Evolutionary conservation across 2,329 filamentous ascomycete species (phyloP).

Genomic region (Ophiostoma novo-ulmi): DNA sequence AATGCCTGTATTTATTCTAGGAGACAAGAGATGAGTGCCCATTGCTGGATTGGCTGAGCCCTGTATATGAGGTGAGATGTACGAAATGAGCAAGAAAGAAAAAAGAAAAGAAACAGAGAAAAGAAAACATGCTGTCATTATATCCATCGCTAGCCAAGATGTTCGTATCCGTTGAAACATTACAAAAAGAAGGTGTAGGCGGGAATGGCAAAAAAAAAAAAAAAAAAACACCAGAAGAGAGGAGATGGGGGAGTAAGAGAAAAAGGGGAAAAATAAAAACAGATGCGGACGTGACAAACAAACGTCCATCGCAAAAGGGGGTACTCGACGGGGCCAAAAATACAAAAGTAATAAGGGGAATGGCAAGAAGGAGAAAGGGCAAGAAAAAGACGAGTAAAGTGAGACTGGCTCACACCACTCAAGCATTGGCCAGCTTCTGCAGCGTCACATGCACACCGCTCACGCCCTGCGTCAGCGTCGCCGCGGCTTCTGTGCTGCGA

Average conservation of each 20-base stretch:
- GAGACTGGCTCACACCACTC: neutral
- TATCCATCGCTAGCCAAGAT: slow-evolving; percentile 11
- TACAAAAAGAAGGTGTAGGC: neutral
- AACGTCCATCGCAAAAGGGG: no score
- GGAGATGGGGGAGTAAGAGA: no score
- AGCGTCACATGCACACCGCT: slow-evolving; percentile 51
- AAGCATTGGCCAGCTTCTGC: slow-evolving; percentile 23
- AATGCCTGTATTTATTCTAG: neutral
- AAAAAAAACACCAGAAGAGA: neutral
- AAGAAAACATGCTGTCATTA: slow-evolving; percentile 13
- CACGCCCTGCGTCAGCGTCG: slow-evolving; percentile 84
- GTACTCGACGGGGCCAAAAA: neutral
- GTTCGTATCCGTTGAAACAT: neutral
- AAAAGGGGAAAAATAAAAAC: neutral
- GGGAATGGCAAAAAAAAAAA: neutral
- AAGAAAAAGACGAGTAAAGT: neutral
- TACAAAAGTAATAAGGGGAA: no score
- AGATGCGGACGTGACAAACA: neutral
- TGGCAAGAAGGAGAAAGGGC: no score
- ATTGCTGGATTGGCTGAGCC: slow-evolving; percentile 13
- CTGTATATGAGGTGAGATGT: slow-evolving; percentile 19
- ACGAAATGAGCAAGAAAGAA: neutral
- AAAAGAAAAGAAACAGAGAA: neutral
- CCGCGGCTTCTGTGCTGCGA: slow-evolving; percentile 80
- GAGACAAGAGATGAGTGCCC: slow-evolving; percentile 2